These are phyloP conservation scores for Tilletia horrida DNA, from an alignment of 1,284 basidiomycete species.

Conservation along the genomic window DNA sequence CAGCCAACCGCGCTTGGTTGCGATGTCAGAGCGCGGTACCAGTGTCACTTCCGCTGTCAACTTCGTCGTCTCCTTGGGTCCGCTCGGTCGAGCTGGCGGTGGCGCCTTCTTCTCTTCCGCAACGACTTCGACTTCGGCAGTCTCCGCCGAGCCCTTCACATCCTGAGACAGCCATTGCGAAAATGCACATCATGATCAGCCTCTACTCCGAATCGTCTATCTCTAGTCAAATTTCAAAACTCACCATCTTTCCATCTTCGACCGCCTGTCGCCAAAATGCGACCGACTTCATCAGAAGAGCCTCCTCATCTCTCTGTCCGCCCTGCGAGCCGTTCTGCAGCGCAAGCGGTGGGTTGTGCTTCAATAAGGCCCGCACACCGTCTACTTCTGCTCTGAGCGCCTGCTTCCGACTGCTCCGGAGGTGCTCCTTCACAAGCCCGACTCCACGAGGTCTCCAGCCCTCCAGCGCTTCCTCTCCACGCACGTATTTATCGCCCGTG, in stretches of 20 bases:
- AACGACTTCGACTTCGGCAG: constrained; percentile 59
- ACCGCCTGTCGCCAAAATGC: constrained; percentile 35
- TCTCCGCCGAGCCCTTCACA: constrained; percentile 73
- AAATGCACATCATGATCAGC: not conserved
- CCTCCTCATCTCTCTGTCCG: constrained; percentile 16
- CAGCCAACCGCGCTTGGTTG: constrained; percentile 79
- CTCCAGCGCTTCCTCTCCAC: constrained; percentile 75
- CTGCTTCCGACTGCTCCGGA: not conserved
- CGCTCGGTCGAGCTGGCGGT: not conserved
- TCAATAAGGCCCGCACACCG: constrained; percentile 73
- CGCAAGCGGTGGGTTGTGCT: constrained; percentile 25
- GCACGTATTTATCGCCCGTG: constrained; percentile 87
- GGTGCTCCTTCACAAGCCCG: constrained; percentile 78
- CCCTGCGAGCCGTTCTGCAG: constrained; percentile 38
- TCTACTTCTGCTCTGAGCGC: constrained; percentile 79
- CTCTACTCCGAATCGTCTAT: not conserved
- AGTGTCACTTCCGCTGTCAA: constrained; percentile 38
- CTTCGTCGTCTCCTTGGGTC: constrained; percentile 24
- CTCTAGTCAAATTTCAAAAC: not conserved
- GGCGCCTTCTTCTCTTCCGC: not conserved
- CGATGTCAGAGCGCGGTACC: constrained; percentile 64
- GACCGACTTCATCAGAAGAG: constrained; percentile 28
- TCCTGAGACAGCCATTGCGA: constrained; percentile 62
- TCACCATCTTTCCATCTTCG: constrained; percentile 25
- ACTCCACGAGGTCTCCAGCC: constrained; percentile 83